Evolutionary conservation across 2,329 filamentous ascomycete genomes (phyloP).

Genomic region (Beauveria asiatica): DNA sequence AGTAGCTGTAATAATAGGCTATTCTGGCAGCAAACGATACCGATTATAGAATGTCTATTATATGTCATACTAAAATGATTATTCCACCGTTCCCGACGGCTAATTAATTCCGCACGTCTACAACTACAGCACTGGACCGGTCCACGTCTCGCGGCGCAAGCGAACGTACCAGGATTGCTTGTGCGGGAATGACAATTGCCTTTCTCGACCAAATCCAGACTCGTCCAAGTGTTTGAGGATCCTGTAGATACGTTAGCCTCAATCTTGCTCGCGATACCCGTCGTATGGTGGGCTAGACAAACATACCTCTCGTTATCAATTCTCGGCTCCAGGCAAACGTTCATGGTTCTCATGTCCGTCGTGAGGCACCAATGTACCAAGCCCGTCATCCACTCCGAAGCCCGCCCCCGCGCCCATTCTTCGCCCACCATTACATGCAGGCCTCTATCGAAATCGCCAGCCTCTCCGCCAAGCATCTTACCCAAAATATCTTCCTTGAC

Average conservation of each 20-base stretch:
- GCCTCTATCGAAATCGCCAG: constrained; percentile 77
- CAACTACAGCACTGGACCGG: constrained; percentile 51
- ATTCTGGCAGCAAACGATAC: too few species aligned
- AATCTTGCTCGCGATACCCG: neutral
- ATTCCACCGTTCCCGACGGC: neutral
- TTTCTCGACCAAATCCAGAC: constrained; percentile 77
- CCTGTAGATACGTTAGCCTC: constrained; percentile 16
- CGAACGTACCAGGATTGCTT: constrained; percentile 87
- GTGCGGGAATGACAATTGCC: constrained; percentile 79
- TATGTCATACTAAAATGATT: neutral
- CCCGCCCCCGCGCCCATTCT: constrained; percentile 79
- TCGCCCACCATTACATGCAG: constrained; percentile 86
- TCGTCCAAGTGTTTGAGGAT: constrained; percentile 55
- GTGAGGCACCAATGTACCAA: constrained; percentile 80
- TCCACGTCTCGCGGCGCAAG: constrained; percentile 71
- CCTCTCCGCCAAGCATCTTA: constrained; percentile 54
- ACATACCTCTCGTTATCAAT: constrained; percentile 82
- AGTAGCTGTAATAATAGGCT: too few species aligned
- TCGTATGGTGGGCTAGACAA: neutral
- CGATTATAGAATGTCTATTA: neutral
- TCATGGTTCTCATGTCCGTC: constrained; percentile 72
- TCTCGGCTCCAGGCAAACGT: constrained; percentile 77
- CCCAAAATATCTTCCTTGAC: constrained; percentile 84
- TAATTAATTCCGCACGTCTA: neutral
- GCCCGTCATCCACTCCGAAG: constrained; percentile 74